phyloP scores from a whole-genome alignment of 768 basidiomycete genomes.

The Psilocybe azurescens region DNA sequence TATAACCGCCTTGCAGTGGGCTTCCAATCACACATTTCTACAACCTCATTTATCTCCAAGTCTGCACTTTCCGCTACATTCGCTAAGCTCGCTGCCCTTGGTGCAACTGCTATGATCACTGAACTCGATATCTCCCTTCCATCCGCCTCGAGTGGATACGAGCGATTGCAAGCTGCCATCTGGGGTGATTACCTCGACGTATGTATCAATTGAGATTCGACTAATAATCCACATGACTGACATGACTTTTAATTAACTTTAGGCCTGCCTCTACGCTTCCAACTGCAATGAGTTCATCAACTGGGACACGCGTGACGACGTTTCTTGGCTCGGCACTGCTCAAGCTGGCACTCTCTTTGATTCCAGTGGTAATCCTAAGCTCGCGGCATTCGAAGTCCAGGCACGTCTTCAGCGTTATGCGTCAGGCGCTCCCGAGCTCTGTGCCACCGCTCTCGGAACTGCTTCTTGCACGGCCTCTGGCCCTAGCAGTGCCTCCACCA shows the following conservation, averaged over 20 bases:
- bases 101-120: conserved; percentile 19
- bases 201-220: background rate
- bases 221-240: background rate
- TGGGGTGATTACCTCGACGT: conserved; percentile 24
- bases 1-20: conserved; percentile 22
- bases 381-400: conserved; percentile 17
- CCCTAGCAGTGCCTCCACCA: conserved; percentile 6
- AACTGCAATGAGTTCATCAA: conserved; percentile 20
- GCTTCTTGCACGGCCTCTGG: conserved; percentile 17
- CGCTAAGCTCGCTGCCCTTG: conserved; percentile 18
- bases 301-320: conserved; percentile 20
- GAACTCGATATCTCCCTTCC: conserved; percentile 19
- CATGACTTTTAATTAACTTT: background rate
- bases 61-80: conserved; percentile 16
- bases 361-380: conserved; percentile 20
- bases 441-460: conserved; percentile 19
- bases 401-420: conserved; percentile 18
- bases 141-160: conserved; percentile 13
- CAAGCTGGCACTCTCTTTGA: conserved; percentile 21
- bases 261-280: conserved; percentile 21
- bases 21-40: conserved; percentile 21
- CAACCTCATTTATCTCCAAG: conserved; percentile 11
- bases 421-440: conserved; percentile 15
- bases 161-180: conserved; percentile 21
- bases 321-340: conserved; percentile 18